phyloP scores from a whole-genome alignment of 192 early-diverging fungal genomes.

The Pilaira anomala region DNA sequence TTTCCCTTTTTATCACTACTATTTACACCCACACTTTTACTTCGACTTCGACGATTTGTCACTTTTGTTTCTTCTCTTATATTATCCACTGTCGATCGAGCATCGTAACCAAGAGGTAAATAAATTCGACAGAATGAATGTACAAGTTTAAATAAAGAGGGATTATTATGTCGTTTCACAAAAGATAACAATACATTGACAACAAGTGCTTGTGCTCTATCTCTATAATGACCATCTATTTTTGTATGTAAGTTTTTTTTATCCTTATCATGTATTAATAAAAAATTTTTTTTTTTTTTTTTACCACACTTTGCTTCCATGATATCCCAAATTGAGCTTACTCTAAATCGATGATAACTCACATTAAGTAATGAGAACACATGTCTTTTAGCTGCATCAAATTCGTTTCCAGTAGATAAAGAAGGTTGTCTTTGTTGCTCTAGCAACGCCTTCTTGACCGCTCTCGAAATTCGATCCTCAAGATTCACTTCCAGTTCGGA shows the following conservation, averaged over 20 bases:
- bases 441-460: background rate
- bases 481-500: conserved; percentile 10
- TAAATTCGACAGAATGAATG: conserved; percentile 8
- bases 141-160: background rate
- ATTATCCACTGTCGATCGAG: too few relatives aligned
- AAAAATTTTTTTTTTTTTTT: background rate
- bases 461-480: conserved; percentile 12
- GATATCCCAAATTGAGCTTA: conserved; percentile 10
- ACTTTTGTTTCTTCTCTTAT: too few relatives aligned
- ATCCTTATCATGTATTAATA: too few relatives aligned
- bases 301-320: conserved; percentile 20
- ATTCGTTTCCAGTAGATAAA: conserved; percentile 12
- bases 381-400: conserved; percentile 12
- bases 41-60: too few relatives aligned
- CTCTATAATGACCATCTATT: conserved; percentile 2
- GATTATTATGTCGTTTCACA: background rate
- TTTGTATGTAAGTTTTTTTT: too few relatives aligned
- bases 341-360: conserved; percentile 12
- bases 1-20: too few relatives aligned
- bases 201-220: conserved; percentile 8
- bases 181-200: conserved; percentile 1
- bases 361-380: conserved; percentile 7
- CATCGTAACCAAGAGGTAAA: background rate
- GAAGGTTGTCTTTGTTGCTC: conserved; percentile 3
- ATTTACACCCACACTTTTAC: too few relatives aligned